Percentiles rank a stretch among this genome's conserved stretches.
phyloP scores from a whole-genome alignment of 768 basidiomycete species.

The Rhizopogon roseolus region DNA sequence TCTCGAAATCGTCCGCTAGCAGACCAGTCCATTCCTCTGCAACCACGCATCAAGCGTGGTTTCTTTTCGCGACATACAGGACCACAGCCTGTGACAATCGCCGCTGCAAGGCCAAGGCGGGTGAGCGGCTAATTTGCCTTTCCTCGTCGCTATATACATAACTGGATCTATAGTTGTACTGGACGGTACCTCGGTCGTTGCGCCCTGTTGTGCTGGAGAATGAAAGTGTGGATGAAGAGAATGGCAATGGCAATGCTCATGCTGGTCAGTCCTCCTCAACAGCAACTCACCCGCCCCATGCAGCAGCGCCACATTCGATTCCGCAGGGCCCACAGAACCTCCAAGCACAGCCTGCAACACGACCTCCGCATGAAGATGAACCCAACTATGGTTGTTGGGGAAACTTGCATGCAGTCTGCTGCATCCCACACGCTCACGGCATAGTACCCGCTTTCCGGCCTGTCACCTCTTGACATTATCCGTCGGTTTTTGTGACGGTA shows the following conservation, averaged over 20 bases:
- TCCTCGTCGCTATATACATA: not conserved
- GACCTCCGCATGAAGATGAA: no score
- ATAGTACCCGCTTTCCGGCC: not conserved
- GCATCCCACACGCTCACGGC: not conserved
- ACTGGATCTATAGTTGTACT: not conserved
- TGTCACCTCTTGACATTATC: not conserved
- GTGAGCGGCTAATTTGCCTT: not conserved
- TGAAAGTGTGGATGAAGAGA: no score
- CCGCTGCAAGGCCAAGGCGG: not conserved
- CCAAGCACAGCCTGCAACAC: not conserved
- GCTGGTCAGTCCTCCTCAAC: not conserved
- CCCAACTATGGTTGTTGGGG: not conserved
- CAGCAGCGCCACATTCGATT: not conserved
- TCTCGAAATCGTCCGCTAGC: no score
- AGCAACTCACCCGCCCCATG: not conserved
- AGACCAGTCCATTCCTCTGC: not conserved
- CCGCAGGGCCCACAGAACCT: no score
- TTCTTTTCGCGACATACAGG: not conserved
- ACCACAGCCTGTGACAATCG: not conserved
- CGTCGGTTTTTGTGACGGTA: no score
- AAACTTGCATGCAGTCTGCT: not conserved
- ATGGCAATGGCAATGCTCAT: not conserved
- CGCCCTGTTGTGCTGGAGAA: no score
- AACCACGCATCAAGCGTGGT: not conserved
- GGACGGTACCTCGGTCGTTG: no score